Conservation (phyloP, 2,329 filamentous ascomycete genomes). For the Cercospora zeina region DNA sequence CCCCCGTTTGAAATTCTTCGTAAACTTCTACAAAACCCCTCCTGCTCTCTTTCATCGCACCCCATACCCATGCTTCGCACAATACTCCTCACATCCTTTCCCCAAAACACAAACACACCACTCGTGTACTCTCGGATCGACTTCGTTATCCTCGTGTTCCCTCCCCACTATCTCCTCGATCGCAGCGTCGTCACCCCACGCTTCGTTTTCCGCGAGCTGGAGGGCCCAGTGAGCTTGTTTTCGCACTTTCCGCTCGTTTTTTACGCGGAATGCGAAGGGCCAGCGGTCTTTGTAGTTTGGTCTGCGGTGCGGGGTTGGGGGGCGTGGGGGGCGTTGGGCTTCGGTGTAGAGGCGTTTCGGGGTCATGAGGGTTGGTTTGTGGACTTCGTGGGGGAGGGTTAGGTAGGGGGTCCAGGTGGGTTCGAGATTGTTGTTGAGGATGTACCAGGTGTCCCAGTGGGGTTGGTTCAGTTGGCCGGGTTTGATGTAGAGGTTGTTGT, state of each 20-base stretch:
- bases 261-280: neutral
- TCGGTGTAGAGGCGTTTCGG: neutral
- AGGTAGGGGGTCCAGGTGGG: neutral
- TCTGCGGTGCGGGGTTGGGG: neutral
- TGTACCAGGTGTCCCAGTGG: conserved; percentile 13
- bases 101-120: conserved; percentile 2
- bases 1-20: too few relatives aligned
- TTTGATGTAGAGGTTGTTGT: conserved; percentile 19
- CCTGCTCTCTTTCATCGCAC: neutral
- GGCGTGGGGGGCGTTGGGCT: conserved; percentile 5
- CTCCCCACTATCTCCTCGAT: neutral
- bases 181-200: neutral
- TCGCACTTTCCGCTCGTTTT: neutral
- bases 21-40: neutral
- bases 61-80: conserved; percentile 1
- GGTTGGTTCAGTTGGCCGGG: conserved; percentile 18
- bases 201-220: neutral
- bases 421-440: neutral
- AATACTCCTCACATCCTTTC: neutral
- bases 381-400: conserved; percentile 19
- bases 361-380: conserved; percentile 11
- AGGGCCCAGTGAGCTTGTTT: neutral
- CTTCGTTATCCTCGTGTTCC: neutral
- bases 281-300: neutral
- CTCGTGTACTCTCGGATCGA: neutral